Evolutionary conservation across 2,329 filamentous ascomycete species (phyloP).

Genomic region (Phialemonium atrogriseum): DNA sequence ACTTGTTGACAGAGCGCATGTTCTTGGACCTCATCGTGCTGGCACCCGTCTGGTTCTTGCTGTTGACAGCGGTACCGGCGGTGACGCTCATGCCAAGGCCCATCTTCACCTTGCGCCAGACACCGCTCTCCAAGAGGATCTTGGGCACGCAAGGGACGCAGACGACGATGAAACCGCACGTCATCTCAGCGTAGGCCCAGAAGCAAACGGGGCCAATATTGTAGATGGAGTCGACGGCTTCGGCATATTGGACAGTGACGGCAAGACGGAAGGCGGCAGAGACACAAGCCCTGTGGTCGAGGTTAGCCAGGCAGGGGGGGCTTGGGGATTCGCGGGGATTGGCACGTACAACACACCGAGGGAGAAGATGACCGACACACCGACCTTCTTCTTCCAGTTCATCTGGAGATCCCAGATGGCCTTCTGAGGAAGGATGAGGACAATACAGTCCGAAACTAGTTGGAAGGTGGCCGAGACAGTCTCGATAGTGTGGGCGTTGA

Average conservation of each 20-base stretch:
- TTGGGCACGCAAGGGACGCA: slow-evolving; percentile 10
- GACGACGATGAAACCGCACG: slow-evolving; percentile 30
- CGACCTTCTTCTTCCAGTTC: slow-evolving; percentile 20
- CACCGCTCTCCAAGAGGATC: slow-evolving; percentile 10
- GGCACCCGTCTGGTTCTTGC: slow-evolving; percentile 4
- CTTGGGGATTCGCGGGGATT: background rate
- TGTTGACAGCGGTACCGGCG: slow-evolving; percentile 7
- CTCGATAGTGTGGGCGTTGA: slow-evolving; percentile 17
- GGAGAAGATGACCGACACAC: slow-evolving; percentile 22
- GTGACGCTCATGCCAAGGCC: slow-evolving; percentile 10
- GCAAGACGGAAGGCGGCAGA: slow-evolving; percentile 28
- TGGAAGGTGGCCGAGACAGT: slow-evolving; percentile 23
- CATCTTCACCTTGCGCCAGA: slow-evolving; percentile 12
- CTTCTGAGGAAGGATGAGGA: slow-evolving; percentile 24
- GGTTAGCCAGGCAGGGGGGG: slow-evolving; percentile 1
- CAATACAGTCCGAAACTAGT: slow-evolving; percentile 20
- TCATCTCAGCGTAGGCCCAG: slow-evolving; percentile 36
- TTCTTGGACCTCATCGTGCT: slow-evolving; percentile 6
- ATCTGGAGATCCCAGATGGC: slow-evolving; percentile 25
- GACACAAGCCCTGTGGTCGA: slow-evolving; percentile 25
- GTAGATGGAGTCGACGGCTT: slow-evolving; percentile 24
- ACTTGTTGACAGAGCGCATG: slow-evolving; percentile 7
- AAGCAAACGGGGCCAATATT: slow-evolving; percentile 29
- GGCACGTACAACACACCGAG: slow-evolving; percentile 22
- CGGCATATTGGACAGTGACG: slow-evolving; percentile 21